Percentiles rank a stretch among this genome's conserved stretches.
phyloP scores from a whole-genome alignment of 768 basidiomycete species.

The Hericium rajendrae region DNA sequence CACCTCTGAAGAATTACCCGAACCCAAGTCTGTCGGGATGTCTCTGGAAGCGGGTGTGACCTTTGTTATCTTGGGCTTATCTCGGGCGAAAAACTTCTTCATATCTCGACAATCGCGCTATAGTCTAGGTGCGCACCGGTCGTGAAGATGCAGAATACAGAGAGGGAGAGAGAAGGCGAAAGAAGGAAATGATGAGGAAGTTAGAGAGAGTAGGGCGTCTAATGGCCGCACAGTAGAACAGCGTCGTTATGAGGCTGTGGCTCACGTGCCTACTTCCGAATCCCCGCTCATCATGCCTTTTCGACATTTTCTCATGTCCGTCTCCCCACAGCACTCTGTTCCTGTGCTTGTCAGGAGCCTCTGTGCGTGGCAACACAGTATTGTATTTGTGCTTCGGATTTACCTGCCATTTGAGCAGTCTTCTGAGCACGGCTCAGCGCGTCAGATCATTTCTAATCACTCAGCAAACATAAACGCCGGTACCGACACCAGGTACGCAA shows the following conservation, averaged over 20 bases:
- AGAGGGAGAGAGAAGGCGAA: not conserved
- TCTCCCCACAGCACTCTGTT: too few relatives aligned
- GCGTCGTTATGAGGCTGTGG: not conserved
- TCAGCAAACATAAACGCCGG: too few relatives aligned
- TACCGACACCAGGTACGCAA: too few relatives aligned
- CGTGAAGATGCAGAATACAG: not conserved
- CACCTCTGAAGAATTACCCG: slow-evolving; percentile 20
- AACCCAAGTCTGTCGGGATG: slow-evolving; percentile 21
- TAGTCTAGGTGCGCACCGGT: not conserved
- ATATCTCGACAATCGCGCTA: slow-evolving; percentile 21
- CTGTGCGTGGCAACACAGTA: too few relatives aligned
- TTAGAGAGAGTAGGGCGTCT: not conserved
- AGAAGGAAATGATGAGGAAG: not conserved
- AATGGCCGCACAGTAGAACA: not conserved
- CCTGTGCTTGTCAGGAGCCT: too few relatives aligned
- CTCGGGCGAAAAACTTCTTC: slow-evolving; percentile 53
- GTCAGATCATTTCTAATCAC: too few relatives aligned
- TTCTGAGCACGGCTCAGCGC: too few relatives aligned
- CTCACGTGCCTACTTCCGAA: not conserved
- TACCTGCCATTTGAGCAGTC: too few relatives aligned
- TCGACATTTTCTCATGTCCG: not conserved
- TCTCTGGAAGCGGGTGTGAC: slow-evolving; percentile 18
- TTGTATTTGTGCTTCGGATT: too few relatives aligned
- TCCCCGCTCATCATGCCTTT: not conserved
- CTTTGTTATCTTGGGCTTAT: slow-evolving; percentile 33